Conservation (phyloP, 2,329 filamentous ascomycete species). For the Microsporum audouinii region DNA sequence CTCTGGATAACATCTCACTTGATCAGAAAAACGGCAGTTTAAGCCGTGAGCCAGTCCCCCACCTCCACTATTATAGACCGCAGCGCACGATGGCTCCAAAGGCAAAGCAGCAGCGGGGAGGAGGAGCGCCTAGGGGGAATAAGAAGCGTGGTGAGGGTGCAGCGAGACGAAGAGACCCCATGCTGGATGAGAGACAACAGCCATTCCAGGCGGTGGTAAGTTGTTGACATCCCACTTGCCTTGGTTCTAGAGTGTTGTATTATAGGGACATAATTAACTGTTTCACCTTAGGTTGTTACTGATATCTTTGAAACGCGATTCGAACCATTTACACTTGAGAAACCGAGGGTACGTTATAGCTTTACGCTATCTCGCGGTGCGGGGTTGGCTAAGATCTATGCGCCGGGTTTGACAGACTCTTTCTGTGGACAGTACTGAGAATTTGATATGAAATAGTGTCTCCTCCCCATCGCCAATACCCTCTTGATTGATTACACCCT, state of each 20-base stretch:
- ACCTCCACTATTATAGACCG: not conserved
- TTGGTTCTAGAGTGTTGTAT: not conserved
- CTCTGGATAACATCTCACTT: not conserved
- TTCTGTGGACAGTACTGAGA: not conserved
- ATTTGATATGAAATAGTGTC: slow-evolving; percentile 50
- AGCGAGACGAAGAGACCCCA: slow-evolving; percentile 24
- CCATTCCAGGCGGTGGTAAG: slow-evolving; percentile 52
- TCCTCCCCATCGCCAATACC: slow-evolving; percentile 83
- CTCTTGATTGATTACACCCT: slow-evolving; percentile 96
- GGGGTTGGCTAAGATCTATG: not conserved
- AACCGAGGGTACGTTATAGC: slow-evolving; percentile 59
- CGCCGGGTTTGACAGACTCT: not conserved
- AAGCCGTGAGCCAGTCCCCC: not conserved
- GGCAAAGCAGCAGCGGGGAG: not conserved
- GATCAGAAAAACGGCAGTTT: not conserved
- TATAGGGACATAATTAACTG: not conserved
- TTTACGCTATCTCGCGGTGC: slow-evolving; percentile 1
- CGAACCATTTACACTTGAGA: slow-evolving; percentile 76
- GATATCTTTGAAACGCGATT: slow-evolving; percentile 93
- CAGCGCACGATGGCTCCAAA: not conserved
- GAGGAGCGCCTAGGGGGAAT: not conserved
- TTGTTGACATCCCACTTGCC: slow-evolving; percentile 11
- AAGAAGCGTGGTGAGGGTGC: not conserved
- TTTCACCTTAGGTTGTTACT: slow-evolving; percentile 57
- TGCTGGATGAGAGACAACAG: slow-evolving; percentile 46